Conservation (phyloP, 495 filamentous ascomycete genomes). For the Trichocladium antarcticum region DNA sequence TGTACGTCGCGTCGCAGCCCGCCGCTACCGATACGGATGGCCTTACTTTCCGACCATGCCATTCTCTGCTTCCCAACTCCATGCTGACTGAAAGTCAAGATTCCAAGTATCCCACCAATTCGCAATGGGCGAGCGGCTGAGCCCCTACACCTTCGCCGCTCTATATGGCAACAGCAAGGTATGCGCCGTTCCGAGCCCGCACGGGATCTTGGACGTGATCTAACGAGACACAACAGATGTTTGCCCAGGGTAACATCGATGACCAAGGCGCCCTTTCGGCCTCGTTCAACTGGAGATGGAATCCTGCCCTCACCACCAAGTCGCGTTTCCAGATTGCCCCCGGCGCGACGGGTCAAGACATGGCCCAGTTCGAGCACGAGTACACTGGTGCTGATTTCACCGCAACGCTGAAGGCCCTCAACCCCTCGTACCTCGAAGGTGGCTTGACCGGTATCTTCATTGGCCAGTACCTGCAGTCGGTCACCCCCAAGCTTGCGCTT, state of each 20-base stretch:
- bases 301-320: slow-evolving; percentile 63
- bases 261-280: slow-evolving; percentile 74
- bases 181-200: slow-evolving; percentile 6
- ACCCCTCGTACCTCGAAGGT: slow-evolving; percentile 86
- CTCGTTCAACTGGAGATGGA: slow-evolving; percentile 86
- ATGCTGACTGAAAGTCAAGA: slow-evolving; percentile 11
- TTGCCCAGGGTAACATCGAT: slow-evolving; percentile 90
- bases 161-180: slow-evolving; percentile 89
- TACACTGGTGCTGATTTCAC: slow-evolving; percentile 89
- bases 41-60: background rate
- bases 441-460: slow-evolving; percentile 90
- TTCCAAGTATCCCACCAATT: slow-evolving; percentile 98
- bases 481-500: slow-evolving; percentile 78
- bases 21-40: background rate
- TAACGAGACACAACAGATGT: slow-evolving; percentile 49
- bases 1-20: slow-evolving; percentile 30
- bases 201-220: background rate
- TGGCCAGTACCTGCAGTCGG: slow-evolving; percentile 84
- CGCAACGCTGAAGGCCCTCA: slow-evolving; percentile 78
- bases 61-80: background rate
- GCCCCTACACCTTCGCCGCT: slow-evolving; percentile 88
- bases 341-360: slow-evolving; percentile 49
- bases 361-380: slow-evolving; percentile 86
- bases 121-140: slow-evolving; percentile 78
- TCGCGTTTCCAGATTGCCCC: slow-evolving; percentile 68